Percentiles rank a stretch among this genome's conserved stretches.
These are phyloP conservation scores for Neocallimastix lanati DNA, from an alignment of 192 early-diverging fungal genomes.

Conservation along the genomic window DNA sequence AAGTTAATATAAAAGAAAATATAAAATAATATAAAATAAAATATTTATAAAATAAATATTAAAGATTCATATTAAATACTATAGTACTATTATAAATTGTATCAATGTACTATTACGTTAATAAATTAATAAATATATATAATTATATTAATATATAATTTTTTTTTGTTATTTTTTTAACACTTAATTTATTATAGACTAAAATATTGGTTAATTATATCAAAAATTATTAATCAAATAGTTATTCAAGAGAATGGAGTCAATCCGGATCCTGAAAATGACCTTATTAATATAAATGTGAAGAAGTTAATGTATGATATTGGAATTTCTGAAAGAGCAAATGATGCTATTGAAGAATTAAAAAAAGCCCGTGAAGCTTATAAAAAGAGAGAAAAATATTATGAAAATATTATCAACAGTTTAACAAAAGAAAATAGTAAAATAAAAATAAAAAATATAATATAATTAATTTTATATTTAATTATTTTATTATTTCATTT, in stretches of 20 bases:
- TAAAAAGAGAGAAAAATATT: neutral
- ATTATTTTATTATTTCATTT: no score
- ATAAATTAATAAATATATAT: no score
- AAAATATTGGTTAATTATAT: conserved; percentile 26
- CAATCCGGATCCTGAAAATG: conserved; percentile 20
- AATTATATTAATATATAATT: no score
- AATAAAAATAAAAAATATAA: no score
- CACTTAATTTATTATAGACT: conserved; percentile 9
- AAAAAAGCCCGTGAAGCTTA: neutral
- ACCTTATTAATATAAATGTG: conserved; percentile 14
- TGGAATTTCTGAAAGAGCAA: neutral
- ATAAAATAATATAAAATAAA: no score
- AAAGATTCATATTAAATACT: no score
- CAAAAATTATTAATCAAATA: conserved; percentile 26
- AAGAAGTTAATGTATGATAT: neutral
- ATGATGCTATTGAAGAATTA: neutral
- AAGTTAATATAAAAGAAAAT: neutral
- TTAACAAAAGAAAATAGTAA: neutral
- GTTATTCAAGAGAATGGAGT: conserved; percentile 15
- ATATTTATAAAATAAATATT: no score
- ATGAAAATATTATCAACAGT: neutral
- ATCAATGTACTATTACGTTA: no score
- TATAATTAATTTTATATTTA: no score
- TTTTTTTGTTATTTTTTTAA: neutral
- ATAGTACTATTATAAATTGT: no score